Evolutionary conservation across 176 grass and related monocot species (phyloP).

Genomic region (Triticum turgidum): DNA sequence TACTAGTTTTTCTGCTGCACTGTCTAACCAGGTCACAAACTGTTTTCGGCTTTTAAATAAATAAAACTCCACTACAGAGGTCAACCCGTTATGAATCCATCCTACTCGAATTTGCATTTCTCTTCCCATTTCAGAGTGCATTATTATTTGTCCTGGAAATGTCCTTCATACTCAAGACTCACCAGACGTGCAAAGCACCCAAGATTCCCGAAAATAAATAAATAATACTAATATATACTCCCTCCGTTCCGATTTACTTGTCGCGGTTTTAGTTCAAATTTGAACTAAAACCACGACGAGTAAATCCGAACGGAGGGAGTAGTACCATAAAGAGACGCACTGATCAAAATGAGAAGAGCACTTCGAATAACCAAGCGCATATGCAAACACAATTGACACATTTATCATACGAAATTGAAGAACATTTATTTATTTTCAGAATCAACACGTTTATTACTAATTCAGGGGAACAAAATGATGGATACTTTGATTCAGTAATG

Average conservation of each 20-base stretch:
- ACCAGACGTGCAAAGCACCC: not conserved
- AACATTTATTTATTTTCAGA: not conserved
- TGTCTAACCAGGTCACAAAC: not conserved
- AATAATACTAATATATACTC: no score
- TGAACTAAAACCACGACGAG: no score
- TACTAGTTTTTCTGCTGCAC: not conserved
- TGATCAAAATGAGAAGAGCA: not conserved
- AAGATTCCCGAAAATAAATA: not conserved
- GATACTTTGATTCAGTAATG: no score
- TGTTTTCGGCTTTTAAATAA: not conserved
- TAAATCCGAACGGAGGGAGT: no score
- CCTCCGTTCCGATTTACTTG: no score
- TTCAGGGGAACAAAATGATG: no score
- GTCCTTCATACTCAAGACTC: not conserved
- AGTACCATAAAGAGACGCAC: not conserved
- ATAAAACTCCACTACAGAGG: not conserved
- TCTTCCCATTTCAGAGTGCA: not conserved
- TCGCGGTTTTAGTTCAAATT: no score
- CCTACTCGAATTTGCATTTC: not conserved
- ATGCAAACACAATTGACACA: not conserved
- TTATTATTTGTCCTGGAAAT: not conserved
- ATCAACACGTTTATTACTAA: not conserved
- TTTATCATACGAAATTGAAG: not conserved
- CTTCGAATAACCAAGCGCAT: not conserved
- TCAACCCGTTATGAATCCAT: not conserved